Evolutionary conservation across 345 rosid genomes (phyloP), one percentile per base, ranked within the genome.

Genomic region (Balakata baccata): DNA sequence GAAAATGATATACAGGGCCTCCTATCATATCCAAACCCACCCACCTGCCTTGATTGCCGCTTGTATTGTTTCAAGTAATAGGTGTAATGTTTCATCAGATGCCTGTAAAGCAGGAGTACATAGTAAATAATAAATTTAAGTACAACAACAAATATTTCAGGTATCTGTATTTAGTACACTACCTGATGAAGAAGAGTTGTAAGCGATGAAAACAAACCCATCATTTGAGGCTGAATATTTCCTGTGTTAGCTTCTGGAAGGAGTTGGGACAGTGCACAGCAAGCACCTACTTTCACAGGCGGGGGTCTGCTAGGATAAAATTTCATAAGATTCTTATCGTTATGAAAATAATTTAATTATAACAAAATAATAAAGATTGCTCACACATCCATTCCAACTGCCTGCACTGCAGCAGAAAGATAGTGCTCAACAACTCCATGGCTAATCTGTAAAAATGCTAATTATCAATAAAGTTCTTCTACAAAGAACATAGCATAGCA

Each of bases 281-380:
- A 94, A 62, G 97, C 98, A 69, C 98, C 97, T 71, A 92, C 90
- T 88, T 94, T 94, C 73, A 92, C 97, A 59, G 94, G 86, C 66
- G 94, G 90, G 60, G 97, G 90, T 75, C 97, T 94, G 89, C 60
- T 68, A 71, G 76, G 68, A 69, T 72, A 60, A 71, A 59, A 70
- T 68, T 64, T 66, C 62, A 71, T 70, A 71, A 79, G 72, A 77
- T 77, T 64, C 56, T 67, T 60, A 65, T 62, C 65, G 58, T 62
- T 58, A 62, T 63, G 13, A 25, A 68, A 14, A 54, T 45, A 25
- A n/a, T n/a, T 29, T 23, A 74, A 69, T 69, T 14, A 65, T 43
- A 53, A 50, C 17, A 45, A 78, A 62, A 59, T 46, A 75, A 74
- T 57, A 49, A 68, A 71, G 67, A 47, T 82, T 3, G 68, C 97